These are phyloP conservation scores for Talaromyces sp. DNA, from an alignment of 2,329 filamentous ascomycete species.

Conservation along the genomic window DNA sequence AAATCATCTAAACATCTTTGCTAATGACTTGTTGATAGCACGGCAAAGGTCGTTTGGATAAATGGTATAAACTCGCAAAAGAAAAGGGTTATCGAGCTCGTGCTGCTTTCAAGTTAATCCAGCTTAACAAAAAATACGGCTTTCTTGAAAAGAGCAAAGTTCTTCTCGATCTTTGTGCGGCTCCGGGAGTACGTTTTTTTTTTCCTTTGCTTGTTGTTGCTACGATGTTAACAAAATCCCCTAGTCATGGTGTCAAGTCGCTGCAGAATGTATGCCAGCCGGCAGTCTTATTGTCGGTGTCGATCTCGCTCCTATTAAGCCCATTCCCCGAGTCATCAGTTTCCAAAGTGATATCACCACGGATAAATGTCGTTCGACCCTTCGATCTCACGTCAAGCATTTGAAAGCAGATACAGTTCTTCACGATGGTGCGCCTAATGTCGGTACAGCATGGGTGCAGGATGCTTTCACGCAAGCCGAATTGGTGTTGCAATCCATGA, in stretches of 20 bases:
- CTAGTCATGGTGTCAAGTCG: conserved; percentile 92
- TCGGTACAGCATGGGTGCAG: conserved; percentile 96
- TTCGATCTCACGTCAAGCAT: conserved; percentile 84
- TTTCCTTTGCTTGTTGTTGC: not conserved
- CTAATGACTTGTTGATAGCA: conserved; percentile 51
- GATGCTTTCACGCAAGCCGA: conserved; percentile 98
- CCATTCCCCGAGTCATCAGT: conserved; percentile 87
- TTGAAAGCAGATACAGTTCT: conserved; percentile 95
- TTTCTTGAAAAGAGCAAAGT: conserved; percentile 97
- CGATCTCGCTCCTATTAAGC: conserved; percentile 90
- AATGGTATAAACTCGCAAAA: conserved; percentile 98
- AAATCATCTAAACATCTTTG: not conserved
- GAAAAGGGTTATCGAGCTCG: conserved; percentile 95
- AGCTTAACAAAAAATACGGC: conserved; percentile 98
- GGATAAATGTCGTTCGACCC: conserved; percentile 88
- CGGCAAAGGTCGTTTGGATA: conserved; percentile 96
- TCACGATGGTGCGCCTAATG: conserved; percentile 95
- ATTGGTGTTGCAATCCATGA: conserved; percentile 83
- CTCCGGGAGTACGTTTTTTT: conserved; percentile 68
- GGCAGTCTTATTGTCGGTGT: conserved; percentile 90
- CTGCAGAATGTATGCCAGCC: conserved; percentile 88
- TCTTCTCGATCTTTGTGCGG: conserved; percentile 93
- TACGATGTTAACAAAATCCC: conserved; percentile 21
- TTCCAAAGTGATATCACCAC: conserved; percentile 99
- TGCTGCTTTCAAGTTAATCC: conserved; percentile 96